These are phyloP conservation scores for Euptelea pleiosperma DNA, from an alignment of 164 flowering plant genomes.

Conservation along the genomic window DNA sequence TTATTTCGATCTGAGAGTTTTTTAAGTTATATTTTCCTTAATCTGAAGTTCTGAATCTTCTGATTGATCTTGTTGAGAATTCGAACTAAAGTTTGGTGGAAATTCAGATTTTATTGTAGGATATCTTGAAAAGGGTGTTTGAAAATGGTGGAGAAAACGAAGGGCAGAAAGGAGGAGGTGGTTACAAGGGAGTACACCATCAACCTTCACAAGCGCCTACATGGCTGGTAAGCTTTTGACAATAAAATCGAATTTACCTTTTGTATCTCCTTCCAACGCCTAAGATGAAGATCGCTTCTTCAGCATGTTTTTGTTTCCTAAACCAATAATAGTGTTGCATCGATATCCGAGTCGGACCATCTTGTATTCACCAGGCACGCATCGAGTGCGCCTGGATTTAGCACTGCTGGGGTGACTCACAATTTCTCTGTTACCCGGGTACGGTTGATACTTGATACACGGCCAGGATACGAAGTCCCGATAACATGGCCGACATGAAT, in stretches of 20 bases:
- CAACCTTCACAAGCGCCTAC: conserved; percentile 70
- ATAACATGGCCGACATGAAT: no score
- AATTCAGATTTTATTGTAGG: background rate
- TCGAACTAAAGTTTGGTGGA: background rate
- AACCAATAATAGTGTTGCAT: background rate
- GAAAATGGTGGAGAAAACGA: conserved; percentile 59
- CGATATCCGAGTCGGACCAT: background rate
- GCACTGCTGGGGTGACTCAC: no score
- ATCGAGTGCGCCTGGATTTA: no score
- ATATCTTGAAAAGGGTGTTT: background rate
- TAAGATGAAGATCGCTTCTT: no score
- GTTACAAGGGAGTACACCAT: conserved; percentile 70
- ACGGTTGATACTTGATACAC: no score
- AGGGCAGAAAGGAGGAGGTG: conserved; percentile 69
- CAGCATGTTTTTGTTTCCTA: background rate
- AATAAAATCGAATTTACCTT: background rate
- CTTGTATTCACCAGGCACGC: no score
- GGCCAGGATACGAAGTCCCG: no score
- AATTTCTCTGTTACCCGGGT: no score
- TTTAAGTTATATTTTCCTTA: background rate
- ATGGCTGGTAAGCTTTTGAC: conserved; percentile 45
- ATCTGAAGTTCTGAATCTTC: background rate
- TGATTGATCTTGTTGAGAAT: background rate
- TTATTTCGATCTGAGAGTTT: background rate
- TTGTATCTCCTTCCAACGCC: no score